phyloP scores from a whole-genome alignment of 192 early-diverging fungal species.

The Mortierella claussenii region DNA sequence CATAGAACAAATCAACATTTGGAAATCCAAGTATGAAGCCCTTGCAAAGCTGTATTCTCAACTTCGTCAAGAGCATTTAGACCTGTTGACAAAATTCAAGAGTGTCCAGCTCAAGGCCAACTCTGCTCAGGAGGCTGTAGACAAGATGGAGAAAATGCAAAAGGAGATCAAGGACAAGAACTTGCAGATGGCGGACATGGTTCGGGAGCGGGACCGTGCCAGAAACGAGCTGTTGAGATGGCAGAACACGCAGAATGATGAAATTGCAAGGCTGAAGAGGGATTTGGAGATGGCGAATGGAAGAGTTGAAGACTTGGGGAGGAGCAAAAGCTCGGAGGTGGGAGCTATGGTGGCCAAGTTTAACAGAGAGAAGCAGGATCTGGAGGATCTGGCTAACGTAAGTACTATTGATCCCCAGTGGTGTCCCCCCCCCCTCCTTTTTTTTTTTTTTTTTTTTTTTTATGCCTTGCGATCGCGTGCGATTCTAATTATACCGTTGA shows the following conservation, averaged over 20 bases:
- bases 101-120: slow-evolving; percentile 83
- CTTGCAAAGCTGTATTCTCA: slow-evolving; percentile 98
- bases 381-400: slow-evolving; percentile 72
- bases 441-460: slow-evolving; percentile 6
- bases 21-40: slow-evolving; percentile 98
- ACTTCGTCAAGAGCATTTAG: slow-evolving; percentile 94
- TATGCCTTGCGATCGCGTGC: too few species aligned
- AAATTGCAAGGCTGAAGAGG: slow-evolving; percentile 79
- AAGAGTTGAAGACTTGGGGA: slow-evolving; percentile 79
- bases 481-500: too few species aligned
- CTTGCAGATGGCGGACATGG: slow-evolving; percentile 76
- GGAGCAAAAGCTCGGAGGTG: slow-evolving; percentile 85
- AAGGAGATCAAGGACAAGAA: slow-evolving; percentile 79
- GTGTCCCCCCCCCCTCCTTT: too few species aligned
- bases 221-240: slow-evolving; percentile 83
- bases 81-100: slow-evolving; percentile 92
- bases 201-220: slow-evolving; percentile 90
- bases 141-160: slow-evolving; percentile 84
- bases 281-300: slow-evolving; percentile 84
- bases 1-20: slow-evolving; percentile 90
- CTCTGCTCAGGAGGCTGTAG: slow-evolving; percentile 84
- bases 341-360: slow-evolving; percentile 83
- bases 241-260: slow-evolving; percentile 83
- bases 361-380: slow-evolving; percentile 84
- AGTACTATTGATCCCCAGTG: too few species aligned